phyloP scores from a whole-genome alignment of 1,139 yeast species.

The Taphrina populina region DNA sequence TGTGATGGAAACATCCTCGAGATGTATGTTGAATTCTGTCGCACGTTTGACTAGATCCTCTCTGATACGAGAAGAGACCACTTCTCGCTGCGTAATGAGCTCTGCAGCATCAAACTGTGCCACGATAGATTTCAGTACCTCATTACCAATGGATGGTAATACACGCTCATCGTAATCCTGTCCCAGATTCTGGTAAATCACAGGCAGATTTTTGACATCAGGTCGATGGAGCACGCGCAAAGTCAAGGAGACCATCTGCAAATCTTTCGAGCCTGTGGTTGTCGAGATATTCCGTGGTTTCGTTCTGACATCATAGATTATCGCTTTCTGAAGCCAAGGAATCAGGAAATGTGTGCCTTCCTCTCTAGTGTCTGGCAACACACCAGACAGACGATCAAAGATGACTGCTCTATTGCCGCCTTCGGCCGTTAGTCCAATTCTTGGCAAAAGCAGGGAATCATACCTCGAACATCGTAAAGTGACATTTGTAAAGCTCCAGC shows the following conservation, averaged over 20 bases:
- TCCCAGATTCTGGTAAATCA: conserved; percentile 84
- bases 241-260: conserved; percentile 92
- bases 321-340: conserved; percentile 95
- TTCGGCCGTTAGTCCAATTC: no score
- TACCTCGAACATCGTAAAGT: conserved; percentile 73
- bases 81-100: conserved; percentile 93
- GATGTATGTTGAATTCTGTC: conserved; percentile 77
- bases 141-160: conserved; percentile 94
- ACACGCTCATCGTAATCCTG: conserved; percentile 96
- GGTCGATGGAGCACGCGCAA: conserved; percentile 93
- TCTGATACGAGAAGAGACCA: conserved; percentile 85
- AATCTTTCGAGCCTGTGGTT: conserved; percentile 94
- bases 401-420: conserved; percentile 87
- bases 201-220: conserved; percentile 75
- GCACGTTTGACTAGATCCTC: conserved; percentile 84
- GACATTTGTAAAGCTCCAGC: conserved; percentile 68
- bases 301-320: conserved; percentile 87
- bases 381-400: conserved; percentile 89
- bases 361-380: conserved; percentile 78
- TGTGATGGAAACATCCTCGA: conserved; percentile 97
- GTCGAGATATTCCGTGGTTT: conserved; percentile 89
- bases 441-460: no score
- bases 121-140: conserved; percentile 88
- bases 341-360: conserved; percentile 95
- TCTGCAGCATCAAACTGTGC: conserved; percentile 99